These are phyloP conservation scores for Desmodesmus armatus DNA, from an alignment of 139 green algal species.

Conservation along the genomic window DNA sequence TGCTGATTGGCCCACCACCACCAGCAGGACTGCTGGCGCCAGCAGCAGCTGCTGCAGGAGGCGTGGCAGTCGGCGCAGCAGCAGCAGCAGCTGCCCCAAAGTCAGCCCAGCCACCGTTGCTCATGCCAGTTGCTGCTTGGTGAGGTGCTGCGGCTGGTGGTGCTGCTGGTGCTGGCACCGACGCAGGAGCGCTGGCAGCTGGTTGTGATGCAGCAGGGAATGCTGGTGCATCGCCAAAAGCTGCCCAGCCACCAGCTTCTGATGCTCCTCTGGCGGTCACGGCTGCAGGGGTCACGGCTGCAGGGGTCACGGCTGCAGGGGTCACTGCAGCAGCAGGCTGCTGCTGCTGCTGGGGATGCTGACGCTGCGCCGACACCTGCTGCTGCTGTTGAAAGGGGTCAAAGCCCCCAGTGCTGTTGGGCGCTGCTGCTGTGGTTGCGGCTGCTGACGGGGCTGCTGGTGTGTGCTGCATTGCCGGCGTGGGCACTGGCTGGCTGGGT, in stretches of 20 bases:
- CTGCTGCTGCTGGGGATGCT: conserved; percentile 8
- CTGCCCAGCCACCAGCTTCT: neutral
- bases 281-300: neutral
- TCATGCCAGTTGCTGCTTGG: neutral
- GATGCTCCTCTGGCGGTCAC: too few species aligned
- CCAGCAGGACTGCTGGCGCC: neutral
- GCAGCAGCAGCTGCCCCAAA: conserved; percentile 28
- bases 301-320: neutral
- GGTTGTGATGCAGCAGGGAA: neutral
- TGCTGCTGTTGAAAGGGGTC: conserved; percentile 30
- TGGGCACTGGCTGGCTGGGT: neutral
- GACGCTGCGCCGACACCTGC: neutral
- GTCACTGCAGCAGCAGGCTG: neutral
- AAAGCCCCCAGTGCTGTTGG: conserved; percentile 17
- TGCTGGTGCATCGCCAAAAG: neutral
- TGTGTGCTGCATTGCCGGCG: neutral
- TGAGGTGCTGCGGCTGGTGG: neutral
- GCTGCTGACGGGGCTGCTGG: neutral
- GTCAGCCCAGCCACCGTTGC: conserved; percentile 5
- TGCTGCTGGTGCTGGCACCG: neutral
- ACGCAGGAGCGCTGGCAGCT: conserved; percentile 5
- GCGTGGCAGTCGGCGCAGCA: neutral
- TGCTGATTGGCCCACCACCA: neutral
- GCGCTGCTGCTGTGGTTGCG: neutral
- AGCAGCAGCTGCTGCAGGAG: neutral